Evolutionary conservation across 768 basidiomycete species (phyloP), one percentile per base, ranked within the genome.

Genomic region (Boletus sp.): DNA sequence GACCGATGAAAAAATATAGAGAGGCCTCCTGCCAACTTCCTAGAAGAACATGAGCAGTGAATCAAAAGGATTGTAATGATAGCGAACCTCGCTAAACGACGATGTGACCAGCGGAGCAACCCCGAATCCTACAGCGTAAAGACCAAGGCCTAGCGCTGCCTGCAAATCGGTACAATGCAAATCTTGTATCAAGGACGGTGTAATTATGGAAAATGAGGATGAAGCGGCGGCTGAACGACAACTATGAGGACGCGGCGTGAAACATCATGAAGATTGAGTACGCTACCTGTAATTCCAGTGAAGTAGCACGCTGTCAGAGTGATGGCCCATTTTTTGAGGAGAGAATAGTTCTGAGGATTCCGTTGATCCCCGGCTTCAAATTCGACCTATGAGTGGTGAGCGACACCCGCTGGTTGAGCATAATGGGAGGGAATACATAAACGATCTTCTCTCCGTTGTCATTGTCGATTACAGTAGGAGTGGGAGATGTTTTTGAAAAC

Each of bases 11-110:
- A 72, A 73, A 14, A 84, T 65, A 57, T 85, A 87, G 1, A 88
- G 59, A 0, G 84, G 84, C 40, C 79, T 78, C 56, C 87, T 68
- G 15, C 87, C 85, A 56, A 86, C 79, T 60, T 89, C 87, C 67
- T 89, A 25, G 6, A 44, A 5, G 3, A 17, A 34, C 8, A 5
- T 59, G 42, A 58, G 50, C 5, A 10, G 2, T 14, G 5, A 17
- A 45, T 29, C 3, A 19, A 35, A 44, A 7, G 2, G 11, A 42
- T n/a, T 37, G 19, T 10, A 6, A 34, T 3, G 27, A 34, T 1
- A 9, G 7, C 64, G 11, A 27, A 69, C 66, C 65, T 89, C 87
- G 64, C 84, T 86, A 64, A 88, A 81, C 0, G 85, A 79, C 4
- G 86, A 82, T 1, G 83, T 79, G 19, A 87, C 66, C 0, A 88